Base-by-base conservation (phyloP, 2,329 filamentous ascomycete genomes). In the Pseudogymnoascus sp. region DNA sequence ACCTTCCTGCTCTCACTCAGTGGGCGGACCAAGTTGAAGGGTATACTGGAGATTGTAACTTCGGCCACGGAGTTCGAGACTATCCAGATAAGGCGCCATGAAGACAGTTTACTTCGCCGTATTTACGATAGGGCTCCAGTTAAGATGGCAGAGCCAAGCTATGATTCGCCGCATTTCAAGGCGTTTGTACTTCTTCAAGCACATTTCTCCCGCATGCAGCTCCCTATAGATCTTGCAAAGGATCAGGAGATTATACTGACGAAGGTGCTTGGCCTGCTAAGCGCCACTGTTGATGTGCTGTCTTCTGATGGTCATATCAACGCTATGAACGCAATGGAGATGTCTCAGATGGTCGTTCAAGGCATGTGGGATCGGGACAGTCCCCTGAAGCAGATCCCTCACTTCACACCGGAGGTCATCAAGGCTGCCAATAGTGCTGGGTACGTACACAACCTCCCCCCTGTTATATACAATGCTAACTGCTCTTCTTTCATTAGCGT, bases 341-440 rank as follows among this genome's bases (percentile, higher is more conserved):
- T 99, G 83, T 96, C 90, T 11, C 94, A 99, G 72, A 99, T 99
- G 94, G 90, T 95, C 60, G 92, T 99, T 2, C 94, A 99, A 76
- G 92, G 89, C 58, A 96, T 97, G 90, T 99, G 94, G 94, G 93
- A 99, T 76, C 89, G 92, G 62, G 94, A 99, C 74, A 95, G 90
- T 69, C 92, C 94, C 38, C 81, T 99, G 67, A 97, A 97, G 78
- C 94, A 99, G 75, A 97, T 99, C 70, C 94, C 94, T 67, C 91
- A 97, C 77, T 97, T 97, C 73, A 85, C 87, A 14, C 83, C 87
- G 37, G 87, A 93, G 64, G 87, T 89, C 58, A 87, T 97, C 67
- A 89, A 93, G 74, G 88, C 85, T 65, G 91, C 90, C 47, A 89
- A 89, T 70, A 86, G 89, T 62, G 89, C 86, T 71, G 87, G 83